Evolutionary conservation across 345 rosid species (phyloP), one percentile per base, ranked within the genome.

Genomic region (Murraya koenigii): DNA sequence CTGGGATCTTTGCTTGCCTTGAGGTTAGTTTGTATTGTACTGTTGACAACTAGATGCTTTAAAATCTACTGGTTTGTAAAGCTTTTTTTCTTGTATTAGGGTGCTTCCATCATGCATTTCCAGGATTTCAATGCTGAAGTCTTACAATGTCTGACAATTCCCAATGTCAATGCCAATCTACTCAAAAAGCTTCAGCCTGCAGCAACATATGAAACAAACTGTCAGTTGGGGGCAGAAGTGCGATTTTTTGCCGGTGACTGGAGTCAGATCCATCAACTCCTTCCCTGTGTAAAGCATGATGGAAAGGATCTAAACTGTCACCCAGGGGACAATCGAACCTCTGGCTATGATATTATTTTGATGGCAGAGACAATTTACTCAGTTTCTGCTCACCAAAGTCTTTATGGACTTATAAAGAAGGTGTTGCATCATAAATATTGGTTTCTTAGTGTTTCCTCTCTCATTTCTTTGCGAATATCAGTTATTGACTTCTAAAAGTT

Each of bases 111-210:
- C 5, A 77, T 88, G 64, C 99, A 94, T 89, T 89, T 96, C 71
- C 97, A 96, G 83, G 99, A 96, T 86, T 94, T 94, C 75, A 94
- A 94, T 82, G 90, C 92, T 22, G 97, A 94, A 89, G 99, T 96
- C 67, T 86, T 96, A 74, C 87, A 62, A 44, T 87, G 90, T 83
- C 95, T 94, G 70, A 94, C 98, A 33, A 88, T 96, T 78, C 97
- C 97, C 2, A 94, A 94, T 84, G 80, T 88, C 19, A 87, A 89
- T 71, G 87, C 81, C 22, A 94, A 94, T 79, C 78, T 87, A 33
- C 74, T 83, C 1, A 71, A 84, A 55, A 85, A 77, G 72, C 52
- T 78, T 56, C 69, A 72, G 6, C 65, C 70, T 55, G 77, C 71
- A 41, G 74, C 28, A 23, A 62, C 52, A 72, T 77, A 83, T 49